Percentiles rank a stretch among this genome's conserved stretches.
Conservation (phyloP, 1,139 yeast genomes). For the Dujonia santamariae region DNA sequence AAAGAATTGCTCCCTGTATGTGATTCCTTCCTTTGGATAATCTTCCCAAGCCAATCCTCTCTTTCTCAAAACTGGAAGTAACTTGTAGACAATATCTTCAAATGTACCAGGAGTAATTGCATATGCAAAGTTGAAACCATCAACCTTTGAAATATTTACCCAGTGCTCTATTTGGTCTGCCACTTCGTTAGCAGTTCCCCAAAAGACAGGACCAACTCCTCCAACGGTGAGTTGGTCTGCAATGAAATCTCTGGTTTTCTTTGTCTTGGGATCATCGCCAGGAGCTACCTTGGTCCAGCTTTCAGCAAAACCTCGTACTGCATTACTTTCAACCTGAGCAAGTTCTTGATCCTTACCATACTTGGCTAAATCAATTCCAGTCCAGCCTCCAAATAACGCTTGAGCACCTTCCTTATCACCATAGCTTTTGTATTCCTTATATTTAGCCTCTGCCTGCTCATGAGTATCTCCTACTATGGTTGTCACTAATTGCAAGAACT, state of each 20-base stretch:
- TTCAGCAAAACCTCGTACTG: constrained; percentile 26
- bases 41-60: constrained; percentile 28
- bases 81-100: constrained; percentile 25
- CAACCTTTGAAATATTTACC: constrained; percentile 28
- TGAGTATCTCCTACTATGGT: constrained; percentile 32
- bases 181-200: constrained; percentile 22
- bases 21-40: constrained; percentile 21
- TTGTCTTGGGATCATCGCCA: constrained; percentile 22
- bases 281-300: constrained; percentile 31
- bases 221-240: constrained; percentile 28
- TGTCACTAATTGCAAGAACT: constrained; percentile 31
- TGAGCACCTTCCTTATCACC: constrained; percentile 41
- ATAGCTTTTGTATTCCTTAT: constrained; percentile 25
- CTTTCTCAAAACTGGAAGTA: constrained; percentile 24
- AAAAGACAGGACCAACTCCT: constrained; percentile 26
- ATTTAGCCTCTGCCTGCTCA: constrained; percentile 32
- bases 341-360: constrained; percentile 28
- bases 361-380: constrained; percentile 32
- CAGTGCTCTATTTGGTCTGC: constrained; percentile 29
- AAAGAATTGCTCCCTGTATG: constrained; percentile 25
- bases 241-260: constrained; percentile 24
- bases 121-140: constrained; percentile 29
- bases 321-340: constrained; percentile 25
- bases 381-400: constrained; percentile 36
- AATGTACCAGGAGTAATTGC: constrained; percentile 25